Conservation (phyloP, 2,329 filamentous ascomycete species). For the Mollisiaceae sp. region DNA sequence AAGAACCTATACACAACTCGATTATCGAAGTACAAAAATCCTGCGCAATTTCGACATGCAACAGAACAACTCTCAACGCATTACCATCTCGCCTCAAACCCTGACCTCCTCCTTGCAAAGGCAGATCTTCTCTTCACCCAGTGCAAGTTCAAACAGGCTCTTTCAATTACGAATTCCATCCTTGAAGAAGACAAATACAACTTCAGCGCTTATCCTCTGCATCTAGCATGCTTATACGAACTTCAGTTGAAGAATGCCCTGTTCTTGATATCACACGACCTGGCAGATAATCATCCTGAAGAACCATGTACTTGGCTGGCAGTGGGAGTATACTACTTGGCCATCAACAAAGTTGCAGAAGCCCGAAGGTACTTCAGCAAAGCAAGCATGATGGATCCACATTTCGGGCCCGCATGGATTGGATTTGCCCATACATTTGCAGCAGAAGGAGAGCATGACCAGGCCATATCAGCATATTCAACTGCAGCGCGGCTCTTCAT, state of each 20-base stretch:
- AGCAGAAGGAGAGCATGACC: conserved; percentile 95
- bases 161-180: conserved; percentile 82
- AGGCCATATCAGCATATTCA: conserved; percentile 96
- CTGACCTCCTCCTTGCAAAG: conserved; percentile 86
- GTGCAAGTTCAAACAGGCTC: conserved; percentile 87
- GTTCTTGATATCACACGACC: conserved; percentile 89
- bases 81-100: conserved; percentile 84
- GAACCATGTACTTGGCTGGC: conserved; percentile 94
- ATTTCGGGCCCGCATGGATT: conserved; percentile 98
- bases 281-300: conserved; percentile 88
- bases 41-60: conserved; percentile 79
- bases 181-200: conserved; percentile 86
- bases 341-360: conserved; percentile 88
- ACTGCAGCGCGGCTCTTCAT: conserved; percentile 95
- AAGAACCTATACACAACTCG: conserved; percentile 96
- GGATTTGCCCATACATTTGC: conserved; percentile 98
- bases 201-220: conserved; percentile 85
- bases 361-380: conserved; percentile 96
- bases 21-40: conserved; percentile 92
- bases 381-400: conserved; percentile 94
- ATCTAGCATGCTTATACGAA: conserved; percentile 90
- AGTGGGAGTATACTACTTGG: conserved; percentile 92
- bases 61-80: conserved; percentile 92
- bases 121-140: conserved; percentile 94
- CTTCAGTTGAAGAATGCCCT: conserved; percentile 85